A percentile compares a stretch with the other conserved stretches of the same genome.
Evolutionary conservation across 805 yeast genomes (phyloP).

Genomic region (Scheffersomyces amazonensis): DNA sequence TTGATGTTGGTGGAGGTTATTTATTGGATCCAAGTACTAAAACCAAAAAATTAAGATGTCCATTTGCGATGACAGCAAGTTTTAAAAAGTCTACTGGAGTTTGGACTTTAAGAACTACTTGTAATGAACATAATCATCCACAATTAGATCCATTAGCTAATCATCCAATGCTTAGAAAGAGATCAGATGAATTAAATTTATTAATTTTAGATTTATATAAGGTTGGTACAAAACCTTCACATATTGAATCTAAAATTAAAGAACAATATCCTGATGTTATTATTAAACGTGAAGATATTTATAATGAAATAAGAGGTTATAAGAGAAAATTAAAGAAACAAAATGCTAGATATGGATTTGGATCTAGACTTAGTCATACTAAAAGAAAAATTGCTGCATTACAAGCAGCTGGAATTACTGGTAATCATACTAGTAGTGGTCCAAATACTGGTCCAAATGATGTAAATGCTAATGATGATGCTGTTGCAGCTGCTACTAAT

Average conservation of each 20-base stretch:
- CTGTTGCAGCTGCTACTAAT: slow-evolving; percentile 15
- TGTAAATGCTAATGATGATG: slow-evolving; percentile 4
- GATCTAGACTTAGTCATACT: background rate
- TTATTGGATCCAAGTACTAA: slow-evolving; percentile 39
- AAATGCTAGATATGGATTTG: slow-evolving; percentile 15
- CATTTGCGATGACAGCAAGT: slow-evolving; percentile 58
- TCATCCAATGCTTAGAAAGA: slow-evolving; percentile 56
- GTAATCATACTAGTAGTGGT: background rate
- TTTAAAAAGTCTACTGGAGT: slow-evolving; percentile 46
- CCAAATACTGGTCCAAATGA: background rate
- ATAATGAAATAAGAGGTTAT: slow-evolving; percentile 55
- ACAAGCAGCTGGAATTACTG: slow-evolving; percentile 5
- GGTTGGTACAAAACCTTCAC: slow-evolving; percentile 54
- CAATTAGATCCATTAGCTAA: slow-evolving; percentile 53
- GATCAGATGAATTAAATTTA: slow-evolving; percentile 50
- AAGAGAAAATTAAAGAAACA: slow-evolving; percentile 48
- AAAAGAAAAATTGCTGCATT: slow-evolving; percentile 5
- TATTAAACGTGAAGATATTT: slow-evolving; percentile 56
- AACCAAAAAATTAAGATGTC: slow-evolving; percentile 54
- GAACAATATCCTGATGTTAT: slow-evolving; percentile 52
- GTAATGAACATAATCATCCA: slow-evolving; percentile 59
- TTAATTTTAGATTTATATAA: slow-evolving; percentile 51
- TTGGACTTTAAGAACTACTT: slow-evolving; percentile 53
- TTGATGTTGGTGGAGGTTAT: slow-evolving; percentile 30
- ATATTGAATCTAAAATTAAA: slow-evolving; percentile 49